phyloP scores from a whole-genome alignment of 2,329 filamentous ascomycete genomes.

The Pyricularia grisea region DNA sequence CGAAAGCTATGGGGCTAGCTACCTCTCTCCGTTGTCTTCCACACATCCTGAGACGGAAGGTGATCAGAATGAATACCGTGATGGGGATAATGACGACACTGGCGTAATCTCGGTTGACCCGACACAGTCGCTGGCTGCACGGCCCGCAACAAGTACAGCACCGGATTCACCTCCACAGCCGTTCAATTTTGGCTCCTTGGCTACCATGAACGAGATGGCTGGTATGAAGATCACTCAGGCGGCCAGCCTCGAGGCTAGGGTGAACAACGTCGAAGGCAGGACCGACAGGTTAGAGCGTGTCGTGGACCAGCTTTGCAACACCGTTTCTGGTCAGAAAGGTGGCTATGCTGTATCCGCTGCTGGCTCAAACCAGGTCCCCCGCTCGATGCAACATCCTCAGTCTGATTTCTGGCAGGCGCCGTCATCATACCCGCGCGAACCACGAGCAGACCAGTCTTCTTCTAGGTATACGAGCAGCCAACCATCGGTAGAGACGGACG shows the following conservation, averaged over 20 bases:
- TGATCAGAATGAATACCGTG: slow-evolving; percentile 19
- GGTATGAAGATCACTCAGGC: slow-evolving; percentile 50
- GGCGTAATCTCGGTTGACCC: slow-evolving; percentile 10
- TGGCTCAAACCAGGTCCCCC: slow-evolving; percentile 15
- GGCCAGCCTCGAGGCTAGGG: slow-evolving; percentile 41
- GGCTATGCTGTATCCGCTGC: neutral
- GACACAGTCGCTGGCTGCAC: neutral
- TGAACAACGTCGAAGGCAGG: slow-evolving; percentile 40
- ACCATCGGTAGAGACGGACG: slow-evolving; percentile 24
- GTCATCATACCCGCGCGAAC: neutral
- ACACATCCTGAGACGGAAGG: slow-evolving; percentile 6
- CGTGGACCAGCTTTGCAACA: slow-evolving; percentile 38
- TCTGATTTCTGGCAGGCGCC: neutral
- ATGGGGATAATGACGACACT: slow-evolving; percentile 14
- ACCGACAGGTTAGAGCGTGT: slow-evolving; percentile 44
- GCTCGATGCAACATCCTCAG: slow-evolving; percentile 6
- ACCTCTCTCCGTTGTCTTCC: slow-evolving; percentile 43
- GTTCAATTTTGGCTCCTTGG: slow-evolving; percentile 40
- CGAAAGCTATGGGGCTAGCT: slow-evolving; percentile 42
- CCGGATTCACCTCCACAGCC: slow-evolving; percentile 35
- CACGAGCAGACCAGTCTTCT: slow-evolving; percentile 14
- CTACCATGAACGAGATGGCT: slow-evolving; percentile 33
- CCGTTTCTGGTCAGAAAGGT: slow-evolving; percentile 28
- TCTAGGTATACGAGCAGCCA: slow-evolving; percentile 25
- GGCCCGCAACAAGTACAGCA: slow-evolving; percentile 7